A percentile compares a stretch with the other conserved stretches of the same genome.
These are phyloP conservation scores for Mucor racemosus DNA, from an alignment of 371 early-diverging fungal genomes.

Conservation along the genomic window DNA sequence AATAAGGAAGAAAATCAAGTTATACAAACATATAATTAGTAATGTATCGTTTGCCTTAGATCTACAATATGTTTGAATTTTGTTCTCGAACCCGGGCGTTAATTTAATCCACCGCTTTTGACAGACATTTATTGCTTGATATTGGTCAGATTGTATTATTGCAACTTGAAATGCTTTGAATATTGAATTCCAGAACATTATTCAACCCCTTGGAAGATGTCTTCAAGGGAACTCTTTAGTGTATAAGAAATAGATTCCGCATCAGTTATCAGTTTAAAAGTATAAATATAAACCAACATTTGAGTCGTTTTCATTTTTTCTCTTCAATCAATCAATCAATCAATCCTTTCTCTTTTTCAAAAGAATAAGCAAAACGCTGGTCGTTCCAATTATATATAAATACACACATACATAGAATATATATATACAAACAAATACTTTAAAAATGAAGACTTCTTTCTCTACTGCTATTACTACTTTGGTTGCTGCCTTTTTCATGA, in stretches of 20 bases:
- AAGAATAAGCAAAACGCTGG: background rate
- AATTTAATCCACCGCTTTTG: background rate
- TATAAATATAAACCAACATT: background rate
- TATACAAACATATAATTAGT: background rate
- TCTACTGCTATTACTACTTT: background rate
- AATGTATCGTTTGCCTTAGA: background rate
- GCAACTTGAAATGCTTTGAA: background rate
- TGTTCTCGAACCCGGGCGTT: background rate
- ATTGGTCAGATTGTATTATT: background rate
- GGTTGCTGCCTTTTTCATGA: background rate
- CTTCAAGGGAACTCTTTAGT: constrained; percentile 1
- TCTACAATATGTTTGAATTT: background rate
- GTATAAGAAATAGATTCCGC: background rate
- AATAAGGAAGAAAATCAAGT: background rate
- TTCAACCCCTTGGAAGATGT: background rate
- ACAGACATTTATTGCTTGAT: background rate
- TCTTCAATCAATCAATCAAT: background rate
- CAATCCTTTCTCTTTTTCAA: background rate
- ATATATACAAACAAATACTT: background rate
- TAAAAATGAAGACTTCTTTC: constrained; percentile 2
- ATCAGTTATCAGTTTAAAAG: background rate
- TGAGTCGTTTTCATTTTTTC: background rate
- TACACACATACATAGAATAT: background rate
- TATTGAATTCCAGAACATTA: background rate
- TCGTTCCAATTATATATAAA: background rate